Conservation (phyloP, 768 basidiomycete genomes). For the Fibroporia radiculosa region DNA sequence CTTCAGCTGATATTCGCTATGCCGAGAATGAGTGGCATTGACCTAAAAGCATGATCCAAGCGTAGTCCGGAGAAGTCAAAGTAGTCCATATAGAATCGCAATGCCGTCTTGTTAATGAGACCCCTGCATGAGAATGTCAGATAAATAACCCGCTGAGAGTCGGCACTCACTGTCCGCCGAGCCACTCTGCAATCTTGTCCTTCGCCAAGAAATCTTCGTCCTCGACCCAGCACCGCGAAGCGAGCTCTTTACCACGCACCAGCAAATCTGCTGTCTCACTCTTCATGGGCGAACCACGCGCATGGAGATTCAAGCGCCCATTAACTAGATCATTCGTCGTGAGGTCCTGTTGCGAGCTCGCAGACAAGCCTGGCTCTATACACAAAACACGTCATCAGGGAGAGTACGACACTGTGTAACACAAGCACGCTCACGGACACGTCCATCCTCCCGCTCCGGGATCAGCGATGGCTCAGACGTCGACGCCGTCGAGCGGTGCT, state of each 20-base stretch:
- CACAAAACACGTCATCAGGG: conserved; percentile 8
- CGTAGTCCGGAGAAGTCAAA: conserved; percentile 83
- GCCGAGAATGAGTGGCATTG: background rate
- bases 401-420: conserved; percentile 6
- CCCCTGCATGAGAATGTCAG: conserved; percentile 40
- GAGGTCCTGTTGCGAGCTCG: conserved; percentile 48
- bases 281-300: conserved; percentile 28
- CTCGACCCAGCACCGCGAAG: conserved; percentile 75
- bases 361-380: conserved; percentile 20
- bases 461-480: conserved; percentile 80
- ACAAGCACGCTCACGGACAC: conserved; percentile 35
- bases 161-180: conserved; percentile 81
- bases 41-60: conserved; percentile 90
- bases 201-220: conserved; percentile 77
- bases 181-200: conserved; percentile 95
- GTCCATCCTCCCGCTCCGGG: conserved; percentile 41
- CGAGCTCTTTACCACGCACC: conserved; percentile 60
- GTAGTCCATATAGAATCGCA: conserved; percentile 76
- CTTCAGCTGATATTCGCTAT: background rate
- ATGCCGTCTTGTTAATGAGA: conserved; percentile 62
- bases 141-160: background rate
- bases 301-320: conserved; percentile 31
- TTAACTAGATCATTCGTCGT: conserved; percentile 43
- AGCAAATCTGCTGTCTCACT: conserved; percentile 50
- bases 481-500: conserved; percentile 66